Conservation (phyloP, 305 asterid genomes). For the Withania somnifera region DNA sequence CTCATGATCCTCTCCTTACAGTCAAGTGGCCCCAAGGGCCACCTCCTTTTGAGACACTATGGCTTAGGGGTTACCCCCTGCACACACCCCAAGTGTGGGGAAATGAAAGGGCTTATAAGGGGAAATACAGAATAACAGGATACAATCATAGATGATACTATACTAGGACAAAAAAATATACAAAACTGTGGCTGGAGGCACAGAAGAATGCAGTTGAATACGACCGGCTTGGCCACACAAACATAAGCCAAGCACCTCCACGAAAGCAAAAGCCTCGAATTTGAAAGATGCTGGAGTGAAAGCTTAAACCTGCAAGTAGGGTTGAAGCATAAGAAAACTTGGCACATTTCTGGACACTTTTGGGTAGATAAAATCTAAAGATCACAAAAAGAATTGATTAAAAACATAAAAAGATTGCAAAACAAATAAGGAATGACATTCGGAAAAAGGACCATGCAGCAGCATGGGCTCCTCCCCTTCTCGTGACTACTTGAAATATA, state of each 20-base stretch:
- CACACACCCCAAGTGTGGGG: neutral
- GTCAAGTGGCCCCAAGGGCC: no score
- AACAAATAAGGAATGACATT: neutral
- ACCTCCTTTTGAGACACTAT: no score
- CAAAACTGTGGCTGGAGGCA: neutral
- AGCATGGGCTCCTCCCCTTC: neutral
- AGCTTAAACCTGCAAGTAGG: slow-evolving; percentile 4
- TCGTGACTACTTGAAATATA: neutral
- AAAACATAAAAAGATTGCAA: neutral
- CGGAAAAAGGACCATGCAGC: neutral
- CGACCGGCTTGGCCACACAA: neutral
- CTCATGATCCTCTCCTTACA: no score
- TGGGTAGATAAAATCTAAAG: neutral
- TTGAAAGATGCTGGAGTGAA: neutral
- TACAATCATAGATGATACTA: neutral
- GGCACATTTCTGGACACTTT: neutral
- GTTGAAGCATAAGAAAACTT: neutral
- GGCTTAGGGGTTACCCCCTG: neutral
- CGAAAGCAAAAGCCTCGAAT: neutral
- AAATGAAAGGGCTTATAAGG: neutral
- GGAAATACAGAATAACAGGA: neutral
- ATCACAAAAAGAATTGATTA: neutral
- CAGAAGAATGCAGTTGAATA: slow-evolving; percentile 1
- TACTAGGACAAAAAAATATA: neutral
- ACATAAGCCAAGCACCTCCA: neutral